A percentile compares a stretch with the other conserved stretches of the same genome.
These are phyloP conservation scores for Dryas integrifolia DNA, from an alignment of 331 rosid species.

Conservation along the genomic window DNA sequence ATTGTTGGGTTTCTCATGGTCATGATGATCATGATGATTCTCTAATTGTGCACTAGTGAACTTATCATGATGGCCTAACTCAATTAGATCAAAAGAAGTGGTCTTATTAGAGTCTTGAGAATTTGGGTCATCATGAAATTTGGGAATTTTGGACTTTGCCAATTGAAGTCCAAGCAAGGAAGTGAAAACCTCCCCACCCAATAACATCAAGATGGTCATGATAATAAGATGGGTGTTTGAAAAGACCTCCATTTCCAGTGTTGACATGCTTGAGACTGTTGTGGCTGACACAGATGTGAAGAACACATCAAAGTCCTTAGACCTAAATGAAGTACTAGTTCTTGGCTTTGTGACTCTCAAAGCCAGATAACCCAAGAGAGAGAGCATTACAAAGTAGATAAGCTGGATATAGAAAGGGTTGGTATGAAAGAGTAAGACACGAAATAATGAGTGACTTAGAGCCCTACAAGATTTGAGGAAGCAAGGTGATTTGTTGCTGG, in stretches of 20 bases:
- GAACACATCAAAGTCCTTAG: constrained; percentile 37
- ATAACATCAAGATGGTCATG: constrained; percentile 56
- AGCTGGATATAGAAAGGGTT: constrained; percentile 36
- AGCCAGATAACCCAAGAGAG: constrained; percentile 43
- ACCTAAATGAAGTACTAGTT: constrained; percentile 2
- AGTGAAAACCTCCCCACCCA: constrained; percentile 64
- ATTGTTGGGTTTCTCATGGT: background rate
- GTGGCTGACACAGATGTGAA: constrained; percentile 70
- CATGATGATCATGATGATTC: background rate
- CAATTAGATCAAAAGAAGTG: constrained; percentile 16
- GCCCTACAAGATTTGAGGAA: background rate
- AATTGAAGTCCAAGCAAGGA: constrained; percentile 45
- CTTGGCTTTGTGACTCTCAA: constrained; percentile 38
- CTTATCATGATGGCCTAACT: constrained; percentile 6
- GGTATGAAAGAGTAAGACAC: background rate
- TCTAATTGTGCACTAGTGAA: constrained; percentile 15
- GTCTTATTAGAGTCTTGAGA: background rate
- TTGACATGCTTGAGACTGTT: constrained; percentile 65
- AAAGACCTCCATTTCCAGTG: constrained; percentile 60
- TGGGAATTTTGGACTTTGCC: constrained; percentile 6
- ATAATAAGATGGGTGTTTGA: constrained; percentile 61
- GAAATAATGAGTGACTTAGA: constrained; percentile 1
- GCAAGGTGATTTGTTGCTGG: background rate
- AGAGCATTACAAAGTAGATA: constrained; percentile 34
- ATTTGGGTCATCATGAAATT: background rate